Evolutionary conservation across 1,139 yeast genomes (phyloP), one percentile per base, ranked within the genome.

Genomic region (Suhomyces yuchorum): DNA sequence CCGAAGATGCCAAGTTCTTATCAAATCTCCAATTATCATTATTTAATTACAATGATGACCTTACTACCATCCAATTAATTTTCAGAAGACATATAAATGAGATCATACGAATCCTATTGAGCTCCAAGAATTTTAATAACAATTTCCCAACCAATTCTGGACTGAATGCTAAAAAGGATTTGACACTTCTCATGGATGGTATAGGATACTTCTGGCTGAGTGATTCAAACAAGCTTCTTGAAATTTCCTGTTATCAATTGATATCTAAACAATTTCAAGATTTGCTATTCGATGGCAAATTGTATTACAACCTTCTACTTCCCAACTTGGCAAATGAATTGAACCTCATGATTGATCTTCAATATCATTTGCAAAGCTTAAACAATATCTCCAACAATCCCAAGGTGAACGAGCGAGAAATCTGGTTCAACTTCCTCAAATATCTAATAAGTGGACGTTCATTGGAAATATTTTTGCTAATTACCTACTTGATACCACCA

Each of bases 41-140:
- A 28, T 73, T 69, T 59, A 74, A 68, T 49, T 75, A 75, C 52
- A 77, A 77, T 54, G 81, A 77, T 56, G 81, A 77, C 54, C 65
- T 75, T 48, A 71, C 78, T 17, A 77, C 81, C 0, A 66, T 76
- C 30, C 80, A 77, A 58, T 62, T 77, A 40, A 74, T 75, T 14
- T 71, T 76, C 56, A 60, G 81, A 45, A 66, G 81, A 52, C 81
- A 77, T 51, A 71, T 77, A 20, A 76, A 76, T 53, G 80, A 75
- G 48, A 70, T 77, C 18, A 60, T 73, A 8, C 58, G 81, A 24
- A 72, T 77, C 3, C 55, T 77, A 19, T 59, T 74, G 35, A 68
- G 75, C 37, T 71, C 74, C 42, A 73, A 70, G 50, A 75, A 75
- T 52, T 72, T 73, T 50, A 58, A 61, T 51, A 57, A 51, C 33